Evolutionary conservation across 2,329 filamentous ascomycete genomes (phyloP), one percentile per base, ranked within the genome.

Genomic region (Phyllosticta capitalensis): DNA sequence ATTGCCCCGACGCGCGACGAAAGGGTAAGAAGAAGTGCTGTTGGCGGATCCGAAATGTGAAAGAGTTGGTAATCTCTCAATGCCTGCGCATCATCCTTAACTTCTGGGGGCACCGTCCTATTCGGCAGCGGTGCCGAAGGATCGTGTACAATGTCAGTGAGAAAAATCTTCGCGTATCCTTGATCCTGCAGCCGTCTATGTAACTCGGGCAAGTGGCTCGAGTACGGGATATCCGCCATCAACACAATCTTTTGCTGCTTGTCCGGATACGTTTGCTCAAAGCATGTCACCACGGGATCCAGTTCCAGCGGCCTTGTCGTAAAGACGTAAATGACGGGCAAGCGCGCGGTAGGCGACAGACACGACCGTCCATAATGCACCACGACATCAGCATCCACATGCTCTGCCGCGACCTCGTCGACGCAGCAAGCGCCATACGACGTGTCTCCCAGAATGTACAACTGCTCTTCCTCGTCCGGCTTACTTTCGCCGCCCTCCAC

Each of bases 361-460:
- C 94, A 99, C 0, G 92, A 88, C 56, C 94, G 82, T 2, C 94
- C 94, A 67, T 97, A 99, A 71, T 99, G 94, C 14, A 99, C 87
- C 1, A 97, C 89, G 0, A 91, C 89, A 63, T 97, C 88, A 6
- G 94, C 92, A 67, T 90, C 82, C 17, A 90, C 88, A 71, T 99
- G 94, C 72, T 99, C 92, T 2, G 94, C 94, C 0, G 94, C 94
- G 49, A 97, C 87, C 75, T 99, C 94, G 68, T 99, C 94, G 19
- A 97, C 92, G 68, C 94, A 99, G 75, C 94, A 99, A 0, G 92
- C 87, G 61, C 94, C 95, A 74, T 97, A 99, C 1, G 92, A 96
- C 2, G 94, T 97, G 72, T 99, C 94, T 30, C 88, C 94, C 19
- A 99, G 78, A 62, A 99, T 92, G 66, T 89, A 95, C 56, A 97